phyloP scores from a whole-genome alignment of 805 yeast species.

The Teunomyces funiuensis region DNA sequence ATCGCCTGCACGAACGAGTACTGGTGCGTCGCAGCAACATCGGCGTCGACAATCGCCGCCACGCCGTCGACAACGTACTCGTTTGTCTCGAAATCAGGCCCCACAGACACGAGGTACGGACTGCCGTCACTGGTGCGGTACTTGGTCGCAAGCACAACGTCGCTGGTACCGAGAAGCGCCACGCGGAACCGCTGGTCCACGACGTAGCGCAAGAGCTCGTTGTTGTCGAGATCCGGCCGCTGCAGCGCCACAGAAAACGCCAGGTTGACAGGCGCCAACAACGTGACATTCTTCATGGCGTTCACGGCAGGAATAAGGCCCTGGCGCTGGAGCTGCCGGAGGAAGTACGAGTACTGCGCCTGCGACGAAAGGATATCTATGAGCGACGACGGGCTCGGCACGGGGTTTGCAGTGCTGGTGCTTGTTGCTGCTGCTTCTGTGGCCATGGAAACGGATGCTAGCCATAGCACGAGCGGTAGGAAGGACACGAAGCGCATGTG shows the following conservation, averaged over 20 bases:
- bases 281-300: slow-evolving; percentile 58
- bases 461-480: not conserved
- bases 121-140: slow-evolving; percentile 13
- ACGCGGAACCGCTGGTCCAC: slow-evolving; percentile 33
- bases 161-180: slow-evolving; percentile 24
- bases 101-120: slow-evolving; percentile 21
- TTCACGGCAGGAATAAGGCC: slow-evolving; percentile 66
- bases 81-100: slow-evolving; percentile 24
- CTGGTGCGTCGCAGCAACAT: slow-evolving; percentile 59
- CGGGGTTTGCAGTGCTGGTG: slow-evolving; percentile 4
- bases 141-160: slow-evolving; percentile 32
- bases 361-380: slow-evolving; percentile 69
- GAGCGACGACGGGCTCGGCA: slow-evolving; percentile 43
- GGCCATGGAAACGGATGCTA: not conserved
- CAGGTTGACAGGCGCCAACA: slow-evolving; percentile 79
- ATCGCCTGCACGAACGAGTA: slow-evolving; percentile 69
- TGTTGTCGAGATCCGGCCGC: slow-evolving; percentile 11
- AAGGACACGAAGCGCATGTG: not conserved
- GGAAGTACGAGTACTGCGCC: slow-evolving; percentile 64
- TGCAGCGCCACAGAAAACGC: slow-evolving; percentile 56
- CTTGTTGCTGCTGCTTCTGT: slow-evolving; percentile 11
- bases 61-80: slow-evolving; percentile 43
- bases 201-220: slow-evolving; percentile 28
- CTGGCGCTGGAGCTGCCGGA: slow-evolving; percentile 58
- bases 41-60: slow-evolving; percentile 54